Evolutionary conservation across 2,329 filamentous ascomycete genomes (phyloP).

Genomic region (Chalaropsis thielavioides): DNA sequence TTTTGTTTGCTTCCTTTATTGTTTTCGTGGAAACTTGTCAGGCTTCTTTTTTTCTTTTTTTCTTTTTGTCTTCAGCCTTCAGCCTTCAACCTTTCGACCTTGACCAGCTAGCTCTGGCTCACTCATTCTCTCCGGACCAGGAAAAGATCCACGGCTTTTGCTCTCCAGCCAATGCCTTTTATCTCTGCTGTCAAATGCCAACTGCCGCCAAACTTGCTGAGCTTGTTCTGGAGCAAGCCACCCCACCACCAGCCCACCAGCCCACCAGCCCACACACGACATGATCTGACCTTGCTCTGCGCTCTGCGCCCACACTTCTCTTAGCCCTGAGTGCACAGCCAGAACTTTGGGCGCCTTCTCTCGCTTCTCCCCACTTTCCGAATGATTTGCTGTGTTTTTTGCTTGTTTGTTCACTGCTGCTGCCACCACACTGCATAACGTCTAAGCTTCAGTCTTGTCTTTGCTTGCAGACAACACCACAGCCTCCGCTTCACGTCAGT

Average conservation of each 20-base stretch:
- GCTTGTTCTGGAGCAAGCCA: background rate
- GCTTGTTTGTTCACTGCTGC: conserved; percentile 3
- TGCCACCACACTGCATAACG: background rate
- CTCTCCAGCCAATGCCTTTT: no score
- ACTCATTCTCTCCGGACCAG: background rate
- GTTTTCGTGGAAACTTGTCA: background rate
- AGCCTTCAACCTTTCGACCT: background rate
- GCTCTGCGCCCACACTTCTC: background rate
- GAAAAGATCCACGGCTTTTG: background rate
- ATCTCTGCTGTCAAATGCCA: background rate
- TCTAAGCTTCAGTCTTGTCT: background rate
- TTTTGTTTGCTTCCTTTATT: background rate
- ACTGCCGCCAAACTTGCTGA: background rate
- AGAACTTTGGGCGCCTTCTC: background rate
- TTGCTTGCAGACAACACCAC: background rate
- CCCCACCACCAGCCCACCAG: background rate
- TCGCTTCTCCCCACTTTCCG: background rate
- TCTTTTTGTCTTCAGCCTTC: background rate
- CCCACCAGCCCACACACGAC: background rate
- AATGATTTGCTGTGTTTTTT: background rate
- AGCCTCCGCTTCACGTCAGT: background rate
- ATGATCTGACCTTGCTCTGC: background rate
- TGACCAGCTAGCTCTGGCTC: background rate
- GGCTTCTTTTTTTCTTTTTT: background rate
- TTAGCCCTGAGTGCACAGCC: background rate